These are phyloP conservation scores for Aspergillus egyptiacus DNA, from an alignment of 495 filamentous ascomycete species.

Conservation along the genomic window DNA sequence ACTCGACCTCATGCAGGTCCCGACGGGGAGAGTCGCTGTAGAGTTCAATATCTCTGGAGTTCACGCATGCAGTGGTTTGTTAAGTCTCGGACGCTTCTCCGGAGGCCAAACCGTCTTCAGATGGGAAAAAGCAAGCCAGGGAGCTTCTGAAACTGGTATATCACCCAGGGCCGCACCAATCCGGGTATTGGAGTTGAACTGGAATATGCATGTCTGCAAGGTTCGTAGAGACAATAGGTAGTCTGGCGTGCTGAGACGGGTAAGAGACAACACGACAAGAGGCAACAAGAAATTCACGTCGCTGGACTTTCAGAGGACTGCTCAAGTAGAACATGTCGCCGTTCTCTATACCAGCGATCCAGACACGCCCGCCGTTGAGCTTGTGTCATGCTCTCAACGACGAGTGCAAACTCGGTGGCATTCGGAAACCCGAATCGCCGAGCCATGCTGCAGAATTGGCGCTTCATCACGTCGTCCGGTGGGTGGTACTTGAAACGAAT, in stretches of 20 bases:
- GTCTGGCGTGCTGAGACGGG: too few relatives aligned
- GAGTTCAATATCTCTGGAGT: too few relatives aligned
- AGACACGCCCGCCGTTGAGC: slow-evolving; percentile 73
- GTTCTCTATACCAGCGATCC: slow-evolving; percentile 68
- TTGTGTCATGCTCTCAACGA: slow-evolving; percentile 91
- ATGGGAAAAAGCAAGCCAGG: too few relatives aligned
- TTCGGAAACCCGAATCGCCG: slow-evolving; percentile 67
- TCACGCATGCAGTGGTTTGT: too few relatives aligned
- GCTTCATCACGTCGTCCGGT: slow-evolving; percentile 61
- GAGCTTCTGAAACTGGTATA: too few relatives aligned
- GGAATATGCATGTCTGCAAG: too few relatives aligned
- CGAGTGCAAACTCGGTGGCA: slow-evolving; percentile 82
- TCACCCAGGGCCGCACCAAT: too few relatives aligned
- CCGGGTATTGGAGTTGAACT: too few relatives aligned
- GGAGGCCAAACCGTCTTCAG: too few relatives aligned
- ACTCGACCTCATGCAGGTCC: background rate
- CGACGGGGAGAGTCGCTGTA: background rate
- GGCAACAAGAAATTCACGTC: background rate
- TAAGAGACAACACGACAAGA: too few relatives aligned
- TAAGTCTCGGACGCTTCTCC: too few relatives aligned
- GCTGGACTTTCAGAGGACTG: background rate
- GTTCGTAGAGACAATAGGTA: too few relatives aligned
- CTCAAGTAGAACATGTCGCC: slow-evolving; percentile 20
- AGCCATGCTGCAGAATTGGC: slow-evolving; percentile 92
- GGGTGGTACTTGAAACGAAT: slow-evolving; percentile 69